A percentile compares a stretch with the other conserved stretches of the same genome.
phyloP scores from a whole-genome alignment of 306 rosid species.

The Gastrolobium villosum region DNA sequence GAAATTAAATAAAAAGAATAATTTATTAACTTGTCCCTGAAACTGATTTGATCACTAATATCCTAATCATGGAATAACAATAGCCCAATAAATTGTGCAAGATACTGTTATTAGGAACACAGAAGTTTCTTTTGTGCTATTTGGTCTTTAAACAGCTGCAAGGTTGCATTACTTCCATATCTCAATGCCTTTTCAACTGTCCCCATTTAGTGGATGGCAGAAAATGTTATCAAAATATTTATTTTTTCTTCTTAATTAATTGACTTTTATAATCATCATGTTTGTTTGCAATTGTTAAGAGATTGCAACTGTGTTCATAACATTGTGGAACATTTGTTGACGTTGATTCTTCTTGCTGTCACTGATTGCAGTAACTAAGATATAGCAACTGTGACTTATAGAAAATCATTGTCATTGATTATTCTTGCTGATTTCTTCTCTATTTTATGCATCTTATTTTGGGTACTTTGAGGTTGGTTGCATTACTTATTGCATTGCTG shows the following conservation, averaged over 20 bases:
- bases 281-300: conserved; percentile 7
- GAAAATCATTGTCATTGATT: not conserved
- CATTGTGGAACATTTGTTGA: not conserved
- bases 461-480: not conserved
- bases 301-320: conserved; percentile 13
- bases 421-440: conserved; percentile 10
- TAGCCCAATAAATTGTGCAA: not conserved
- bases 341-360: not conserved
- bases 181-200: not conserved
- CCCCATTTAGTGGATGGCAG: not conserved
- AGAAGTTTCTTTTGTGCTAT: not conserved
- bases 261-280: conserved; percentile 11
- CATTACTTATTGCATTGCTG: conserved; percentile 1
- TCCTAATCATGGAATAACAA: not conserved
- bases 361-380: conserved; percentile 3
- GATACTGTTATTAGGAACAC: not conserved
- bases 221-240: conserved; percentile 15
- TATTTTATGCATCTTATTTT: conserved; percentile 4
- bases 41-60: conserved; percentile 24
- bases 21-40: not conserved
- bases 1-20: conserved; percentile 5
- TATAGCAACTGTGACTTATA: not conserved
- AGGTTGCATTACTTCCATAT: not conserved
- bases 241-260: not conserved
- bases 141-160: not conserved